Evolutionary conservation across 768 basidiomycete genomes (phyloP).

Genomic region (Lactifluus piperatus): DNA sequence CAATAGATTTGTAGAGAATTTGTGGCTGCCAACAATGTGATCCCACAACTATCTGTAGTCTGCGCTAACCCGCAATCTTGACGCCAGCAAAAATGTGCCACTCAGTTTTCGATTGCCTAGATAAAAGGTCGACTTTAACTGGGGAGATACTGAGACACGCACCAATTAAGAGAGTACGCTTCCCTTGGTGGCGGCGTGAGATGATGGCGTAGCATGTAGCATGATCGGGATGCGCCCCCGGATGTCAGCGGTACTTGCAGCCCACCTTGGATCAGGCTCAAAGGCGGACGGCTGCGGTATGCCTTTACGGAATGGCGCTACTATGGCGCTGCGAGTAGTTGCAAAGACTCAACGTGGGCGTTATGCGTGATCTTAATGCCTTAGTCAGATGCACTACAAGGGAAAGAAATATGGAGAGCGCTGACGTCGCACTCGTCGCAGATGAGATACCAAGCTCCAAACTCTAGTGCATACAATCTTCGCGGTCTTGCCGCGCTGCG

Average conservation of each 20-base stretch:
- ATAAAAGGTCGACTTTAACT: not conserved
- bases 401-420: too few relatives aligned
- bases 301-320: slow-evolving; percentile 68
- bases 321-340: slow-evolving; percentile 71
- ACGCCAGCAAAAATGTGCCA: slow-evolving; percentile 71
- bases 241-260: slow-evolving; percentile 67
- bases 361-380: slow-evolving; percentile 70
- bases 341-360: slow-evolving; percentile 79
- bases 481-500: slow-evolving; percentile 59
- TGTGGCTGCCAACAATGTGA: slow-evolving; percentile 40
- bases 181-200: slow-evolving; percentile 90
- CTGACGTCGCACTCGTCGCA: slow-evolving; percentile 76
- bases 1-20: slow-evolving; percentile 21
- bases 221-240: slow-evolving; percentile 81
- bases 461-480: slow-evolving; percentile 64
- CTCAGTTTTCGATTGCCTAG: slow-evolving; percentile 57
- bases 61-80: slow-evolving; percentile 63
- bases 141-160: slow-evolving; percentile 21
- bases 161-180: slow-evolving; percentile 92
- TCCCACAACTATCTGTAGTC: slow-evolving; percentile 75
- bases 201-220: slow-evolving; percentile 74
- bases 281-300: slow-evolving; percentile 75
- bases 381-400: not conserved
- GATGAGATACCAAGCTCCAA: slow-evolving; percentile 80
- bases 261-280: slow-evolving; percentile 54